A percentile compares a stretch with the other conserved stretches of the same genome.
phyloP scores from a whole-genome alignment of 805 yeast species.

The Starmerella sp. region DNA sequence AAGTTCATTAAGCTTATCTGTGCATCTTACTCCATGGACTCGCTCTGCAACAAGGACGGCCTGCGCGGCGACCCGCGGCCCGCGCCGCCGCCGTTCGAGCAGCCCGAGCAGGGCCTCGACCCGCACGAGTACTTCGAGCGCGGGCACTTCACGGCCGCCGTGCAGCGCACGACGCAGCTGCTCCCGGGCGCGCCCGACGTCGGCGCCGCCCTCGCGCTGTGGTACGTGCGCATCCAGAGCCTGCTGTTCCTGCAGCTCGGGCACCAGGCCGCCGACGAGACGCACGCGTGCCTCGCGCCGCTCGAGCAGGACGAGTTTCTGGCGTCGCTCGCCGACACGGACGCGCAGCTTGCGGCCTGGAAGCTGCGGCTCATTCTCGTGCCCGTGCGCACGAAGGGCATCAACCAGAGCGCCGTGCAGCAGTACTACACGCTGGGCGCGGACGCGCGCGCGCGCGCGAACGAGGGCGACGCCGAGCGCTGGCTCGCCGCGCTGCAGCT shows the following conservation, averaged over 20 bases:
- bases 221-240: slow-evolving; percentile 26
- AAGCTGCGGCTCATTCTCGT: slow-evolving; percentile 26
- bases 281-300: slow-evolving; percentile 24
- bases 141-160: slow-evolving; percentile 24
- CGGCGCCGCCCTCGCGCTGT: slow-evolving; percentile 21
- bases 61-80: not conserved
- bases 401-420: slow-evolving; percentile 28
- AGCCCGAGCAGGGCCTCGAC: not conserved
- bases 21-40: slow-evolving; percentile 3
- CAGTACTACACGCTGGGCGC: slow-evolving; percentile 28
- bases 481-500: slow-evolving; percentile 21
- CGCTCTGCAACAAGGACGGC: not conserved
- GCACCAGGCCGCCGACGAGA: slow-evolving; percentile 27
- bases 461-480: not conserved
- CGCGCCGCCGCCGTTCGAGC: slow-evolving; percentile 3
- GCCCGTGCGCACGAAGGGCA: slow-evolving; percentile 28
- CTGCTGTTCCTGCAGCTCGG: slow-evolving; percentile 25
- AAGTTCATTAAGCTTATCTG: slow-evolving; percentile 2
- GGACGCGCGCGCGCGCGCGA: slow-evolving; percentile 27
- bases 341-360: slow-evolving; percentile 27
- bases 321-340: slow-evolving; percentile 19
- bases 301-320: slow-evolving; percentile 10
- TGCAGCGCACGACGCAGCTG: slow-evolving; percentile 19
- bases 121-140: slow-evolving; percentile 17
- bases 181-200: slow-evolving; percentile 14